Evolutionary conservation across 139 green algal species (phyloP).

Genomic region (Eudorina sp.): DNA sequence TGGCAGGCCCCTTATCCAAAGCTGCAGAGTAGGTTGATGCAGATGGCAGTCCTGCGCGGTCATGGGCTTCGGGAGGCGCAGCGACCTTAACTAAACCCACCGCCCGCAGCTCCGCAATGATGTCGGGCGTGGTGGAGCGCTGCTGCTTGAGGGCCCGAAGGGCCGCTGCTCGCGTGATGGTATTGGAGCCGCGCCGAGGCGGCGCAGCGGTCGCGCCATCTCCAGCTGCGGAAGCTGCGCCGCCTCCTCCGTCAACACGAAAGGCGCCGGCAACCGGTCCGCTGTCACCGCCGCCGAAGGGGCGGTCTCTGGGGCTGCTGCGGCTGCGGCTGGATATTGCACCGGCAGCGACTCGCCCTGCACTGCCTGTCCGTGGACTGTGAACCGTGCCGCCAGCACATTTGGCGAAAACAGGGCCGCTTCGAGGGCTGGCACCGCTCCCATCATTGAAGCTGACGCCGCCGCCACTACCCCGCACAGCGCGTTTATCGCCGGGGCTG

Average conservation of each 20-base stretch:
- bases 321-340: neutral
- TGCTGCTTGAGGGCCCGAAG: conserved; percentile 44
- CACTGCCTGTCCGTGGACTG: neutral
- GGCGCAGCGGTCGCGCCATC: too few species aligned
- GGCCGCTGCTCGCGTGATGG: conserved; percentile 31
- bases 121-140: conserved; percentile 36
- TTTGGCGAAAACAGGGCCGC: too few species aligned
- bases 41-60: too few species aligned
- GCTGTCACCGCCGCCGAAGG: neutral
- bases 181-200: conserved; percentile 5
- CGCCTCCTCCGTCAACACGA: too few species aligned
- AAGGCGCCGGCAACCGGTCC: too few species aligned
- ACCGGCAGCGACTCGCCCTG: neutral
- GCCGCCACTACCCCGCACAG: neutral
- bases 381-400: neutral
- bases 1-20: too few species aligned
- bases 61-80: too few species aligned
- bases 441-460: too few species aligned
- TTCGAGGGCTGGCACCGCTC: too few species aligned
- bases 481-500: neutral
- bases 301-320: neutral
- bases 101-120: conserved; percentile 15
- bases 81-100: neutral
- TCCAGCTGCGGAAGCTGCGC: too few species aligned
- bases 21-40: too few species aligned